phyloP scores from a whole-genome alignment of 164 flowering plant species.

The Amborella trichopoda region DNA sequence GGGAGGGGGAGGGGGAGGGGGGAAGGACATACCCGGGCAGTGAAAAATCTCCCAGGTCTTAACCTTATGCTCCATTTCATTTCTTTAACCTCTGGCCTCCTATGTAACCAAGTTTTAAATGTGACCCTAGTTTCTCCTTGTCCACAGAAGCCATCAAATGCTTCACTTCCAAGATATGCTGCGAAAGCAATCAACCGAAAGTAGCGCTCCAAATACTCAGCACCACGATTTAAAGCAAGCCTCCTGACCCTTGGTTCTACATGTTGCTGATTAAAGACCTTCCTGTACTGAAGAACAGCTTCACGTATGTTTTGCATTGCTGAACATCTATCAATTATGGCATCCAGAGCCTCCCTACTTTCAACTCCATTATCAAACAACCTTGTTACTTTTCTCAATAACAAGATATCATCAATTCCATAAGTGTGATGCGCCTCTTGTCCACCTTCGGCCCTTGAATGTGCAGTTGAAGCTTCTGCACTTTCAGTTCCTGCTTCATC shows the following conservation, averaged over 20 bases:
- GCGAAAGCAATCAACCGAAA: slow-evolving; percentile 91
- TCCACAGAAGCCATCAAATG: slow-evolving; percentile 89
- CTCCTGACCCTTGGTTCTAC: slow-evolving; percentile 84
- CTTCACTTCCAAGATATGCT: slow-evolving; percentile 93
- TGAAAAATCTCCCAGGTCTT: slow-evolving; percentile 83
- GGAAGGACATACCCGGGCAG: slow-evolving; percentile 88
- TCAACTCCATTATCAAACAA: slow-evolving; percentile 86
- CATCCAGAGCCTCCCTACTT: slow-evolving; percentile 80
- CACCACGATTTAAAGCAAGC: slow-evolving; percentile 89
- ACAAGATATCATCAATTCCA: slow-evolving; percentile 81
- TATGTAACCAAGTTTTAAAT: slow-evolving; percentile 83
- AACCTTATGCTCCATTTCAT: slow-evolving; percentile 97
- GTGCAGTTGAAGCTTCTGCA: slow-evolving; percentile 10
- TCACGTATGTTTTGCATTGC: slow-evolving; percentile 88
- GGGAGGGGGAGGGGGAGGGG: too few relatives aligned
- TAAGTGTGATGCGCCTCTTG: slow-evolving; percentile 40
- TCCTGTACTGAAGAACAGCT: slow-evolving; percentile 84
- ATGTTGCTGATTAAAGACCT: slow-evolving; percentile 83
- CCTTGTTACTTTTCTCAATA: slow-evolving; percentile 79
- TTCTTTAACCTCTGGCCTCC: slow-evolving; percentile 88
- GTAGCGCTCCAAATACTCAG: slow-evolving; percentile 91
- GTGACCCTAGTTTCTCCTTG: slow-evolving; percentile 67
- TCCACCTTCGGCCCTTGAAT: slow-evolving; percentile 13
- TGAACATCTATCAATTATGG: slow-evolving; percentile 87
- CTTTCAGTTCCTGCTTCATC: slow-evolving; percentile 44